Percentiles rank a stretch among this genome's conserved stretches.
Conservation (phyloP, 225 moss, liverwort and hornwort species). For the Sphagnum tenellum region DNA sequence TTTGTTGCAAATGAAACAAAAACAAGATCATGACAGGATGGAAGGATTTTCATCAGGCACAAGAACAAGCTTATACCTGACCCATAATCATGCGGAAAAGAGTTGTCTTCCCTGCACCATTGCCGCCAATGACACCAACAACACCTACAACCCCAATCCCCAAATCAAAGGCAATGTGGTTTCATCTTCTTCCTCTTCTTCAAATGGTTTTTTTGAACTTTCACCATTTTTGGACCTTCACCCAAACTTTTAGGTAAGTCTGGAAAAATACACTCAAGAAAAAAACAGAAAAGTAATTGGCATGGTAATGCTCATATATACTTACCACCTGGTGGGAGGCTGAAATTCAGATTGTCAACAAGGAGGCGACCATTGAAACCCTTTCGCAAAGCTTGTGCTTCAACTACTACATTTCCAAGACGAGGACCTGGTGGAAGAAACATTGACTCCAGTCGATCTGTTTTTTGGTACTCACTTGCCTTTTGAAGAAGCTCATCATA, state of each 20-base stretch:
- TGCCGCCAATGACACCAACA: slow-evolving; percentile 91
- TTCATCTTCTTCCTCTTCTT: no score
- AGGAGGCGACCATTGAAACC: slow-evolving; percentile 79
- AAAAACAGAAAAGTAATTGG: neutral
- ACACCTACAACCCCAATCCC: slow-evolving; percentile 44
- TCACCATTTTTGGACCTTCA: no score
- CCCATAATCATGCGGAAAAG: slow-evolving; percentile 94
- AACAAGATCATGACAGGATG: no score
- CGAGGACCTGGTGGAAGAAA: slow-evolving; percentile 94
- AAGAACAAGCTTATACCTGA: slow-evolving; percentile 36
- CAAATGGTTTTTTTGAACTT: no score
- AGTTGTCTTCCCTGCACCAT: slow-evolving; percentile 97
- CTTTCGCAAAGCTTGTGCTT: slow-evolving; percentile 82
- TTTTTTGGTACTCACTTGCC: slow-evolving; percentile 86
- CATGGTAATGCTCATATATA: neutral
- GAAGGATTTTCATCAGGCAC: neutral
- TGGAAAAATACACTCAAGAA: neutral
- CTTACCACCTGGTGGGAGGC: slow-evolving; percentile 86
- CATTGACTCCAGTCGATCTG: slow-evolving; percentile 84
- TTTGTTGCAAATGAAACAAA: no score
- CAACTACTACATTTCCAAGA: slow-evolving; percentile 90
- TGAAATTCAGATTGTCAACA: slow-evolving; percentile 73
- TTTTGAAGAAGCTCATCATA: slow-evolving; percentile 79
- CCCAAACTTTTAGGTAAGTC: no score
- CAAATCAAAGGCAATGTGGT: no score